A percentile compares a stretch with the other conserved stretches of the same genome.
These are phyloP conservation scores for Whalleya microplaca DNA, from an alignment of 2,329 filamentous ascomycete genomes.

Conservation along the genomic window DNA sequence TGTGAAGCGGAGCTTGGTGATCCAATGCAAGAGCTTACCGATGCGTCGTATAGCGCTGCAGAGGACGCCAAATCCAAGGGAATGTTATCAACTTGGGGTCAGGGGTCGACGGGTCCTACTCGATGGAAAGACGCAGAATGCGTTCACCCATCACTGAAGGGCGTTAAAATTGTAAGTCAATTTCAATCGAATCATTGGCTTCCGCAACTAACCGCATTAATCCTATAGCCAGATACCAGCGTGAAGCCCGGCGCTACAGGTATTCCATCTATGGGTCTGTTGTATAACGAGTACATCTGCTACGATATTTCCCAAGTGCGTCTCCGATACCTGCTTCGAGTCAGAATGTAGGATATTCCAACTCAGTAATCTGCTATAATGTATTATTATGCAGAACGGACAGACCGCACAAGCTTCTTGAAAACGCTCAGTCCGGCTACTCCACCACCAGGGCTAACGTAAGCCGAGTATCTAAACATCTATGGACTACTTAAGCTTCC, in stretches of 20 bases:
- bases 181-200: background rate
- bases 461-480: background rate
- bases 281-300: constrained; percentile 76
- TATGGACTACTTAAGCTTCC: background rate
- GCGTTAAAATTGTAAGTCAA: constrained; percentile 67
- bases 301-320: constrained; percentile 73
- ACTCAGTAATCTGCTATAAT: background rate
- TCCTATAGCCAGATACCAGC: constrained; percentile 52
- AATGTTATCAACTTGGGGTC: constrained; percentile 70
- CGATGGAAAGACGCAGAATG: constrained; percentile 76
- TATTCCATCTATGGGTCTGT: constrained; percentile 50
- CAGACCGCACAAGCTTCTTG: background rate
- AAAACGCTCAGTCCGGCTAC: background rate
- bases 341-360: constrained; percentile 51
- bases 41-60: constrained; percentile 65
- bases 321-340: constrained; percentile 69
- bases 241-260: constrained; percentile 52
- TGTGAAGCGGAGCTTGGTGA: constrained; percentile 83
- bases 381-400: background rate
- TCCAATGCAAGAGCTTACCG: constrained; percentile 68
- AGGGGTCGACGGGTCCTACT: constrained; percentile 65
- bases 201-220: constrained; percentile 14
- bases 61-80: constrained; percentile 63
- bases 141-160: constrained; percentile 66
- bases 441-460: background rate